A percentile compares a stretch with the other conserved stretches of the same genome.
Evolutionary conservation across 208 protist genomes (phyloP).

Genomic region (Porcisia hertigi): DNA sequence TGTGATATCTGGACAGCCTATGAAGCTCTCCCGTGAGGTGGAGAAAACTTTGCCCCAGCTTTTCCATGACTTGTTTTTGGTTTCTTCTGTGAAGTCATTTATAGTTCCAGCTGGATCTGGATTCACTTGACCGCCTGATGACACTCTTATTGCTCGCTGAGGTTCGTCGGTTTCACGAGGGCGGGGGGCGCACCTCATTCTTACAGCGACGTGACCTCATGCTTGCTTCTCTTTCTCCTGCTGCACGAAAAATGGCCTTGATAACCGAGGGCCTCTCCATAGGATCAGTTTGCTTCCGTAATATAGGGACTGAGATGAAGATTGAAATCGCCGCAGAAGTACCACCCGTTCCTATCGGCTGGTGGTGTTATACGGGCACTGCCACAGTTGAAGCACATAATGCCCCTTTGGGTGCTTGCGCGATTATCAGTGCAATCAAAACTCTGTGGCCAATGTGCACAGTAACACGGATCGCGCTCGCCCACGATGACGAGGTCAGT

Average conservation of each 20-base stretch:
- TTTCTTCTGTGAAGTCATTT: too few relatives aligned
- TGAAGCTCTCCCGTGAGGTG: too few relatives aligned
- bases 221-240: conserved; percentile 2
- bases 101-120: not conserved
- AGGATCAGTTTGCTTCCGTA: not conserved
- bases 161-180: not conserved
- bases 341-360: conserved; percentile 8
- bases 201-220: not conserved
- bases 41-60: too few relatives aligned
- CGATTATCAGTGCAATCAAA: not conserved
- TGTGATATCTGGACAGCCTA: too few relatives aligned
- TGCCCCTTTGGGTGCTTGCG: conserved; percentile 9
- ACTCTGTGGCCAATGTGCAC: not conserved
- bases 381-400: not conserved
- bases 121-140: not conserved
- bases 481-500: conserved; percentile 13
- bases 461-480: conserved; percentile 6
- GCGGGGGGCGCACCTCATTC: not conserved
- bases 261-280: not conserved
- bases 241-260: not conserved
- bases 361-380: conserved; percentile 15
- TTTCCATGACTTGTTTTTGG: too few relatives aligned
- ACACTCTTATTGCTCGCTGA: not conserved
- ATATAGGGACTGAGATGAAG: not conserved
- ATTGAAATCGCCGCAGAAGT: not conserved